phyloP scores from a whole-genome alignment of 129 eudicot species.

The sunflower (Helianthus annuus) region DNA sequence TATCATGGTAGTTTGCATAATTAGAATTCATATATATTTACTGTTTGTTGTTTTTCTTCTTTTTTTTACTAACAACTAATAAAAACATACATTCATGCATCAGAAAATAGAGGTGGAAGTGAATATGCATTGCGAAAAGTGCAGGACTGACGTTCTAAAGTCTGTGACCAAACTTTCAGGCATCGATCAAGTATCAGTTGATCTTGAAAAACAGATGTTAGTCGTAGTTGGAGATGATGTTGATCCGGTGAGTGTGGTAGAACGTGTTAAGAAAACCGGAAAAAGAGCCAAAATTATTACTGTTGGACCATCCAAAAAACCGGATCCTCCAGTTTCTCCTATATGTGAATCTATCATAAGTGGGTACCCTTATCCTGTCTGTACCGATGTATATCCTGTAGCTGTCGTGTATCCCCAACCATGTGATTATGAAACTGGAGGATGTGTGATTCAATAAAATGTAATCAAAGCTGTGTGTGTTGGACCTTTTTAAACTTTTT shows the following conservation, averaged over 20 bases:
- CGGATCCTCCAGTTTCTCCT: background rate
- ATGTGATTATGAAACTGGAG: background rate
- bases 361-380: background rate
- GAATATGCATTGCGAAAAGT: conserved; percentile 22
- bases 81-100: background rate
- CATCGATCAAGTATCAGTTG: conserved; percentile 19
- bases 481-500: too few relatives aligned
- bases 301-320: conserved; percentile 28
- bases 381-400: background rate
- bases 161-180: conserved; percentile 23
- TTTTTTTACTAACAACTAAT: background rate
- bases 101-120: conserved; percentile 35
- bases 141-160: conserved; percentile 20
- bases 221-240: conserved; percentile 19
- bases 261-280: conserved; percentile 7
- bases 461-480: too few relatives aligned
- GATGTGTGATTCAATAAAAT: conserved; percentile 1
- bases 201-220: conserved; percentile 21
- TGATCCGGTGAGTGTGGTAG: conserved; percentile 21
- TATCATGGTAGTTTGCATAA: too few relatives aligned
- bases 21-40: too few relatives aligned
- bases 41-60: background rate
- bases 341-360: background rate
- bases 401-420: background rate
- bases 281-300: conserved; percentile 8